A percentile compares a stretch with the other conserved stretches of the same genome.
phyloP scores from a whole-genome alignment of 129 eudicot genomes.

The Ambrosia trifida region DNA sequence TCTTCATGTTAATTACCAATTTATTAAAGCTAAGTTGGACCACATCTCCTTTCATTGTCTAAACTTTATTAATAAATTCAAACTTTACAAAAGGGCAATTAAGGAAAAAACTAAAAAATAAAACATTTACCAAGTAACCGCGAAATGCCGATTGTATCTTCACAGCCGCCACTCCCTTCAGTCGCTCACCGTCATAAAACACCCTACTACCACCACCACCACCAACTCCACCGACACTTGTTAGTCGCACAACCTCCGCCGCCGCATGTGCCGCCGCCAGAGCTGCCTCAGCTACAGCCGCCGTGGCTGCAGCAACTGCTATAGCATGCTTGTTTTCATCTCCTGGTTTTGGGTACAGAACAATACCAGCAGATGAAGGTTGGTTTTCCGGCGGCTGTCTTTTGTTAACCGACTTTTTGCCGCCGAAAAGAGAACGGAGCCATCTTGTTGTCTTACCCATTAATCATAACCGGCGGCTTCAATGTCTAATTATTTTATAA shows the following conservation, averaged over 20 bases:
- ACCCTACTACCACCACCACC: slow-evolving; percentile 25
- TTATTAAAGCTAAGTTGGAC: slow-evolving; percentile 4
- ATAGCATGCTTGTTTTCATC: slow-evolving; percentile 89
- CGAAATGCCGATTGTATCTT: slow-evolving; percentile 91
- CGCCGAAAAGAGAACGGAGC: slow-evolving; percentile 53
- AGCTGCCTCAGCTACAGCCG: slow-evolving; percentile 97
- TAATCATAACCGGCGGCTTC: slow-evolving; percentile 30
- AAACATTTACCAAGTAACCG: slow-evolving; percentile 72
- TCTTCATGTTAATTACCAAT: background rate
- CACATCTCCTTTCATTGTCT: slow-evolving; percentile 6
- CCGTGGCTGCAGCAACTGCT: slow-evolving; percentile 97
- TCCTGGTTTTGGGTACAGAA: slow-evolving; percentile 8
- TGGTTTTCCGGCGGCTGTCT: slow-evolving; percentile 19
- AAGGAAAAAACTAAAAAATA: background rate
- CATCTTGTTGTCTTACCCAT: slow-evolving; percentile 71
- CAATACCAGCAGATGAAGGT: slow-evolving; percentile 15
- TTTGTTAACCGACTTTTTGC: slow-evolving; percentile 33
- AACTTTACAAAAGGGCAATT: slow-evolving; percentile 8
- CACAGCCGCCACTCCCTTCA: slow-evolving; percentile 61
- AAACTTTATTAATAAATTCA: slow-evolving; percentile 4
- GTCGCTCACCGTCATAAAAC: slow-evolving; percentile 38
- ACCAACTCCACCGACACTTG: slow-evolving; percentile 47
- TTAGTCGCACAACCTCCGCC: slow-evolving; percentile 88
- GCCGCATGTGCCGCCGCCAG: slow-evolving; percentile 98
- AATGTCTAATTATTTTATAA: background rate